Evolutionary conservation across 192 early-diverging fungal species (phyloP).

Genomic region (Coemansia sp.): DNA sequence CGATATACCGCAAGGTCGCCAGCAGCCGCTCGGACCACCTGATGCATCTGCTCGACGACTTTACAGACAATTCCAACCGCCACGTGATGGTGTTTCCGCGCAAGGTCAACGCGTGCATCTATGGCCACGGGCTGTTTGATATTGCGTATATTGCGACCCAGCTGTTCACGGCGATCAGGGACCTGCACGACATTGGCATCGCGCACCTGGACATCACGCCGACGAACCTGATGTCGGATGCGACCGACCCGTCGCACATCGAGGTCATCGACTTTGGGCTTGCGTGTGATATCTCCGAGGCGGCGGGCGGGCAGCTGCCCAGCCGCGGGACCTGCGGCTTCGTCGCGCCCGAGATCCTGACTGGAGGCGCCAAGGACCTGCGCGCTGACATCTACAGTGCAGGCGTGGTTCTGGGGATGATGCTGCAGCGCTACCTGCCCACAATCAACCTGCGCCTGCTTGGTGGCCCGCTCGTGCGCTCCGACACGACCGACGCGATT

Average conservation of each 20-base stretch:
- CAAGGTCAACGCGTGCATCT: constrained; percentile 50
- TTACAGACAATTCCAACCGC: constrained; percentile 56
- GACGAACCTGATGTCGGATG: constrained; percentile 62
- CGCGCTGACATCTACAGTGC: constrained; percentile 66
- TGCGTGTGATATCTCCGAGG: constrained; percentile 51
- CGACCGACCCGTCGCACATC: constrained; percentile 44
- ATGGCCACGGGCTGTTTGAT: constrained; percentile 55
- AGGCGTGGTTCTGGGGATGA: constrained; percentile 70
- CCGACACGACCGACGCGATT: constrained; percentile 64
- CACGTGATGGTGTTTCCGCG: constrained; percentile 65
- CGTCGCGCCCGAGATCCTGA: constrained; percentile 64
- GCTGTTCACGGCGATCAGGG: constrained; percentile 57
- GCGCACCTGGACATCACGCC: constrained; percentile 69
- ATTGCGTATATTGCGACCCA: constrained; percentile 53
- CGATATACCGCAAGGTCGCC: constrained; percentile 52
- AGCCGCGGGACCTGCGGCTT: constrained; percentile 75
- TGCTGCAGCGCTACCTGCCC: constrained; percentile 71
- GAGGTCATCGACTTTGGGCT: constrained; percentile 78
- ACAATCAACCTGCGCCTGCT: constrained; percentile 63
- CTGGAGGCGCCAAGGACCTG: constrained; percentile 33
- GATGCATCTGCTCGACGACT: constrained; percentile 61
- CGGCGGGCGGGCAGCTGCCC: constrained; percentile 32
- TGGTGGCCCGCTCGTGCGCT: constrained; percentile 64
- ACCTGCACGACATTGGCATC: constrained; percentile 60
- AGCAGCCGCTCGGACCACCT: constrained; percentile 43